Base-by-base conservation (phyloP, 306 rosid genomes). In the Crotalaria pallida region DNA sequence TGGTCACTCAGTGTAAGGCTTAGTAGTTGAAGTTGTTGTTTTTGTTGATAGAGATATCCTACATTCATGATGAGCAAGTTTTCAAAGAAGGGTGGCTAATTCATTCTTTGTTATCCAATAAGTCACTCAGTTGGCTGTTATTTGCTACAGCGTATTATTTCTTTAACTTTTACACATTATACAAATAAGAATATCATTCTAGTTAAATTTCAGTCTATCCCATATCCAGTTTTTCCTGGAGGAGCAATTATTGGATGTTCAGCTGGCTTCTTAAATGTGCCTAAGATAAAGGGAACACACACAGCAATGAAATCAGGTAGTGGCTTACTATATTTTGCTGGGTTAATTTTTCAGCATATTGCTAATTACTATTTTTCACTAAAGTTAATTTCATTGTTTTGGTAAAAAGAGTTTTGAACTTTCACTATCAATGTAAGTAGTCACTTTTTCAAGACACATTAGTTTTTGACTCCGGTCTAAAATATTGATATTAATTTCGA, bases 181-280 rank as follows among this genome's bases (percentile, higher is more conserved):
- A 70, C 74, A 84, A 81, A 77, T 81, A 75, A 40, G 69, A 89
- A 82, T 82, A 76, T 84, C 87, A 88, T 87, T 60, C 86, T 70
- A 83, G 90, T 90, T 83, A 87, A 88, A 85, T 93, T 94, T 85
- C 98, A 94, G 98, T 94, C 97, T 81, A 82, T 94, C 85, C 97
- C 98, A 61, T 94, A 94, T 87, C 98, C 98, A 83, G 98, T 87
- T 87, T 94, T 94, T 74, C 96, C 98, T 47, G 98, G 97, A 74
- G 98, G 98, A 81, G 98, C 92, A 47, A 69, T 90, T 59, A 79
- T 94, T 67, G 98, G 98, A 77, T 94, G 98, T 64, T 94, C 98
- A 63, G 92, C 96, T 74, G 98, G 98, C 79, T 88, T 90, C 83
- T 67, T 94, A 77, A 90, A 94, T 67, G 98, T 94, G 41, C 97